A percentile compares a stretch with the other conserved stretches of the same genome.
Evolutionary conservation across 2,329 filamentous ascomycete species (phyloP).

Genomic region (Ascosphaera apis): DNA sequence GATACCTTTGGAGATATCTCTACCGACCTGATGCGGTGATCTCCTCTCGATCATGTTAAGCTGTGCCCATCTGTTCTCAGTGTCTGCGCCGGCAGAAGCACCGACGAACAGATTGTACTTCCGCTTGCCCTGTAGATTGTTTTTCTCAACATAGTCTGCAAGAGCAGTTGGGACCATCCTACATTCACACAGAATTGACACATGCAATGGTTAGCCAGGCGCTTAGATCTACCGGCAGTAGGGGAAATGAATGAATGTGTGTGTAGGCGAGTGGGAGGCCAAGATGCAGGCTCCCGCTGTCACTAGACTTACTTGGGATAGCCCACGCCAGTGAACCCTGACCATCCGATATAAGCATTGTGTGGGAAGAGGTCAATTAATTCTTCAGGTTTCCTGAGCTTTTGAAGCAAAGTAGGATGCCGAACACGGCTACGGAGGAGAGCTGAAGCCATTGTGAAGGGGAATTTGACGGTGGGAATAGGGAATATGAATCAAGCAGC

Average conservation of each 20-base stretch:
- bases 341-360: slow-evolving; percentile 75
- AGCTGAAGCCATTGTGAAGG: slow-evolving; percentile 37
- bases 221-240: background rate
- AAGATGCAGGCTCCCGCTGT: background rate
- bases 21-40: slow-evolving; percentile 71
- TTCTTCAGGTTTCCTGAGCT: slow-evolving; percentile 58
- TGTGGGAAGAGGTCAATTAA: slow-evolving; percentile 61
- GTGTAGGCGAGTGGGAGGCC: background rate
- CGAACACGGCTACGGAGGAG: slow-evolving; percentile 53
- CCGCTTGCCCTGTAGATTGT: slow-evolving; percentile 59
- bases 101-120: slow-evolving; percentile 77
- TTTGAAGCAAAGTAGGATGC: slow-evolving; percentile 55
- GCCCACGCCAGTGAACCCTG: slow-evolving; percentile 71
- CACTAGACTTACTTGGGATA: slow-evolving; percentile 49
- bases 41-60: slow-evolving; percentile 78
- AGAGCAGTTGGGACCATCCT: slow-evolving; percentile 67
- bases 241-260: too few species aligned
- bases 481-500: background rate
- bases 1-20: slow-evolving; percentile 74
- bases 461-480: background rate
- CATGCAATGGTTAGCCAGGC: slow-evolving; percentile 2
- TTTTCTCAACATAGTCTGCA: slow-evolving; percentile 74
- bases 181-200: slow-evolving; percentile 1
- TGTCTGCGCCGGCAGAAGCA: slow-evolving; percentile 72
- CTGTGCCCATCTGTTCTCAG: slow-evolving; percentile 74